Base-by-base conservation (phyloP, 257 asterid species). In the Scutellaria galericulata region DNA sequence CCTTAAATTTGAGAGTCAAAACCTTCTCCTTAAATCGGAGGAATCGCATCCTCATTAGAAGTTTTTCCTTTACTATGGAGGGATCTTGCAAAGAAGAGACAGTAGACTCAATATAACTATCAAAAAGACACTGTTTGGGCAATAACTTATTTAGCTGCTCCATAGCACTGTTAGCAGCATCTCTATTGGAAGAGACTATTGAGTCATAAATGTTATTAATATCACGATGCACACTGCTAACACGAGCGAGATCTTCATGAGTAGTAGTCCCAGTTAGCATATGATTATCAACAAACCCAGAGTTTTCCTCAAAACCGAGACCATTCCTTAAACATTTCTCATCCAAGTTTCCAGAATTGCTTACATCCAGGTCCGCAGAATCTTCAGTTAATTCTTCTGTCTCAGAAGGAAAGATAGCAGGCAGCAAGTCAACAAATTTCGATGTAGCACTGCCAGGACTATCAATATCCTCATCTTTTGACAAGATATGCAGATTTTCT, bases 371-470 rank as follows among this genome's bases (percentile, higher is more conserved):
- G 64, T 42, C 71, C 60, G 44, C 56, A n/a, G 75, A 47, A 52
- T 72, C 66, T 60, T 79, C 86, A 58, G 53, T 58, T 60, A 60
- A 58, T 70, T 59, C 80, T 70, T 67, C 67, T 39, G 68, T 65
- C 47, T 68, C 85, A 51, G 73, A 68, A 15, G 67, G 70, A 14
- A 72, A 40, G 24, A 50, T 64, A 68, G 76, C 48, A 14, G 84
- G 70, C 31, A 55, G 52, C 51, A 53, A 75, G 73, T 84, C 91
- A 74, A 80, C 82, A 68, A 80, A 84, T 77, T 86, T 84, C 2
- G 91, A 91, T 3, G 92, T 78, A 44, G 87, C 90, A 73, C 88
- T 89, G 63, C 92, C 87, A 8, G 96, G 96, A 64, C 90, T 86
- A 81, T 89, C 89, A 74, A 86, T 75, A 67, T 80, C 86, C 61